A percentile compares a stretch with the other conserved stretches of the same genome.
These are phyloP conservation scores for Akanthomyces dipterigenus DNA, from an alignment of 2,329 filamentous ascomycete genomes.

Conservation along the genomic window DNA sequence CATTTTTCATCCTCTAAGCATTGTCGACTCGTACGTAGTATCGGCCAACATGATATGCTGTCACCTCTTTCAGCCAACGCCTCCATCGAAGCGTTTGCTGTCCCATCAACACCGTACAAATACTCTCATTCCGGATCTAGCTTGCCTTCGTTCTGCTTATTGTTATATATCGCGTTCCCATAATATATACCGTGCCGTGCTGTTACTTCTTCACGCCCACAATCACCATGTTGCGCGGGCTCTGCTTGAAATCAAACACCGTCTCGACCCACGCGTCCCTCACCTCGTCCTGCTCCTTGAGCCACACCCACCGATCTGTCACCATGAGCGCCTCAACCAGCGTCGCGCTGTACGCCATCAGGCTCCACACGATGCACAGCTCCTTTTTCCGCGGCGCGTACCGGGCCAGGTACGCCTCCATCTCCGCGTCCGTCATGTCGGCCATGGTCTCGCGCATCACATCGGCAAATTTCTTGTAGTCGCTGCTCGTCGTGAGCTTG, in stretches of 20 bases:
- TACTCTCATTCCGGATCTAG: no score
- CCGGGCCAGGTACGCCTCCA: constrained; percentile 59
- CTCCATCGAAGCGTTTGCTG: no score
- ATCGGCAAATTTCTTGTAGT: constrained; percentile 52
- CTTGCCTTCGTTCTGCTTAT: no score
- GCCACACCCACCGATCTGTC: constrained; percentile 80
- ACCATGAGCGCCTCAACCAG: constrained; percentile 89
- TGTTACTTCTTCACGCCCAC: constrained; percentile 71
- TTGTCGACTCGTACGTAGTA: neutral
- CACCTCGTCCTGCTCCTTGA: constrained; percentile 70
- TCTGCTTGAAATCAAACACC: constrained; percentile 81
- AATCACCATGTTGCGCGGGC: constrained; percentile 86
- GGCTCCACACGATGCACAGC: constrained; percentile 78
- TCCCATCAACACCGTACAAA: no score
- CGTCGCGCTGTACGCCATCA: constrained; percentile 93
- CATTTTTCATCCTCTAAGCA: neutral
- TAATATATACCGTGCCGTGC: no score
- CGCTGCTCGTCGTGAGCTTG: constrained; percentile 58
- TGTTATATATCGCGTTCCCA: no score
- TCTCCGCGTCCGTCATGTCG: constrained; percentile 65
- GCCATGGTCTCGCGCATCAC: constrained; percentile 61
- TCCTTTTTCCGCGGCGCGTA: constrained; percentile 69
- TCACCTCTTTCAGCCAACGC: neutral
- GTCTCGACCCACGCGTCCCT: constrained; percentile 82
- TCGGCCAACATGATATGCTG: neutral